Conservation (phyloP, 2,329 filamentous ascomycete species). For the Huntiella moniliformis region DNA sequence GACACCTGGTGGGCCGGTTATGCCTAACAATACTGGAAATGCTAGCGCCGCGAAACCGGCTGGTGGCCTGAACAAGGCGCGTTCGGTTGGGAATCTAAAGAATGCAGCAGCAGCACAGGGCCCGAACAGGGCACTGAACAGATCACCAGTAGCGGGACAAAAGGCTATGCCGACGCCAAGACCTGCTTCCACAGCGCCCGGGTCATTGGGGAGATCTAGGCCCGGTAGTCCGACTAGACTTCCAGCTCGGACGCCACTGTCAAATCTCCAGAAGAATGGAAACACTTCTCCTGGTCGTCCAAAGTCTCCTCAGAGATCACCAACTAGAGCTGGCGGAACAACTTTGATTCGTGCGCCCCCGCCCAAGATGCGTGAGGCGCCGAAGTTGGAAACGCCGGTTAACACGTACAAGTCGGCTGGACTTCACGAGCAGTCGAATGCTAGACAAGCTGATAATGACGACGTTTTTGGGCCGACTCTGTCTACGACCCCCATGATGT, state of each 20-base stretch:
- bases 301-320: conserved; percentile 16
- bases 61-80: conserved; percentile 16
- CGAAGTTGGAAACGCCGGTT: conserved; percentile 30
- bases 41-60: conserved; percentile 20
- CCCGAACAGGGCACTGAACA: conserved; percentile 26
- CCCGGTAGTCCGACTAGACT: conserved; percentile 45
- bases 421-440: conserved; percentile 26
- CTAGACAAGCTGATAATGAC: conserved; percentile 49
- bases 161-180: conserved; percentile 15
- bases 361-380: conserved; percentile 71
- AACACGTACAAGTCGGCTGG: conserved; percentile 28
- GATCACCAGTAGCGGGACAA: conserved; percentile 31
- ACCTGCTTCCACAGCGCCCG: conserved; percentile 15
- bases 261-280: conserved; percentile 44
- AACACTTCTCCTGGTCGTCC: conserved; percentile 40
- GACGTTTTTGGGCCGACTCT: conserved; percentile 40
- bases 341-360: conserved; percentile 48
- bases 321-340: conserved; percentile 28
- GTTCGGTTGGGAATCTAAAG: conserved; percentile 13
- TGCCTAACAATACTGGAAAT: conserved; percentile 45
- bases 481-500: not conserved
- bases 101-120: conserved; percentile 2
- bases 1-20: conserved; percentile 35
- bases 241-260: conserved; percentile 49
- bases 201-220: conserved; percentile 3